Base-by-base conservation (phyloP, 768 basidiomycete genomes). In the Termitomyces sp. region DNA sequence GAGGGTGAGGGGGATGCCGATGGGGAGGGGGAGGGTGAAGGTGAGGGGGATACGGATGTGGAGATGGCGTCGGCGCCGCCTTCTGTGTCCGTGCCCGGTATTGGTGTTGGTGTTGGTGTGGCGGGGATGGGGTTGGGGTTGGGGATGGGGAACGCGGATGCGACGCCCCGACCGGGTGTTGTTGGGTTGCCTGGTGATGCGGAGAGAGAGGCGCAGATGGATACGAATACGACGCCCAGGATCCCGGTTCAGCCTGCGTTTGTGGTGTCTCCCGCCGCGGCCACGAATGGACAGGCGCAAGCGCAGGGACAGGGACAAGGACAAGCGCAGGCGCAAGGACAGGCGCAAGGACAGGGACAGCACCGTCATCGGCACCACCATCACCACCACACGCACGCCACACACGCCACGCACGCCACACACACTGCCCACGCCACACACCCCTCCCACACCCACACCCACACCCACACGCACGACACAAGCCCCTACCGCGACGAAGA, bases 401-500 rank as follows among this genome's bases (percentile, higher is more conserved):
- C 42, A 8, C 18, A n/a, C 49, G 4, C 48, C 28, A 11, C 20
- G 20, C 55, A 24, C 45, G 24, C 6, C 58, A 1, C 62, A 60
- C 28, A 2, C 63, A 45, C 22, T 4, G 54, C 44, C n/a, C 38
- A n/a, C 53, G 67, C 49, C 49, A 28, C 38, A 11, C 44, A n/a
- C n/a, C n/a, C n/a, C n/a, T n/a, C n/a, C n/a, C n/a, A 58, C 35
- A 40, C 28, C 7, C 55, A 66, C 36, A 48, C 59, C n/a, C n/a
- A 58, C 35, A 40, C 28, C 7, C 55, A 66, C 36, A 48, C 59
- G 12, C 78, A 79, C 33, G 75, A 74, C 22, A 71, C 75, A 0
- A 90, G 90, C 0, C 91, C 90, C 0, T 97, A 96, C 74, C 84
- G 93, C 32, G 95, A 98, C 70, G 96, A 99, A 68, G 96, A 97